These are phyloP conservation scores for Xerocomellus chrysenteron DNA, from an alignment of 768 basidiomycete genomes.

Conservation along the genomic window DNA sequence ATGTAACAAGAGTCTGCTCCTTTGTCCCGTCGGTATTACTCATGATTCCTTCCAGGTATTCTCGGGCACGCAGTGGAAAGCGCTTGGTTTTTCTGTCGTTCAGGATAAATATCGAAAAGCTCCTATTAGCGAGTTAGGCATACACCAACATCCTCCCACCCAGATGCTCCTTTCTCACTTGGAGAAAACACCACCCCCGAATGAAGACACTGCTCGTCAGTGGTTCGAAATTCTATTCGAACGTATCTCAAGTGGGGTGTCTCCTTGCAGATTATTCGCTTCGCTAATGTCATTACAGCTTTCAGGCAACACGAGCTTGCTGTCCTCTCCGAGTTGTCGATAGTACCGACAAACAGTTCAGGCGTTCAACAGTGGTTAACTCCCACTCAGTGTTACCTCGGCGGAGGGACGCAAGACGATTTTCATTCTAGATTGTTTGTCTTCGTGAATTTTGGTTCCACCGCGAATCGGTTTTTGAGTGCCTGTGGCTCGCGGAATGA, in stretches of 20 bases:
- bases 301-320: not conserved
- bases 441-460: not conserved
- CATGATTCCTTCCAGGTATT: not conserved
- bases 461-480: not conserved
- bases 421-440: conserved; percentile 1
- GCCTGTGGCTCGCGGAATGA: not conserved
- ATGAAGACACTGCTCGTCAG: not conserved
- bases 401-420: not conserved
- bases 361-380: not conserved
- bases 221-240: not conserved
- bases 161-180: not conserved
- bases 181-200: not conserved
- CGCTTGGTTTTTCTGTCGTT: not conserved
- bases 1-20: not conserved
- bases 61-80: not conserved
- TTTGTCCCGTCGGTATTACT: not conserved
- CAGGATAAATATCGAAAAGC: not conserved
- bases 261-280: too few species aligned
- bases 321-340: not conserved
- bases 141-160: not conserved
- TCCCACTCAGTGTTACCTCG: not conserved
- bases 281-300: not conserved
- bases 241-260: not conserved
- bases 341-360: not conserved
- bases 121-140: not conserved